Evolutionary conservation across 148 eudicot species (phyloP), one percentile per base, ranked within the genome.

Genomic region (Amaranthus cruentus): DNA sequence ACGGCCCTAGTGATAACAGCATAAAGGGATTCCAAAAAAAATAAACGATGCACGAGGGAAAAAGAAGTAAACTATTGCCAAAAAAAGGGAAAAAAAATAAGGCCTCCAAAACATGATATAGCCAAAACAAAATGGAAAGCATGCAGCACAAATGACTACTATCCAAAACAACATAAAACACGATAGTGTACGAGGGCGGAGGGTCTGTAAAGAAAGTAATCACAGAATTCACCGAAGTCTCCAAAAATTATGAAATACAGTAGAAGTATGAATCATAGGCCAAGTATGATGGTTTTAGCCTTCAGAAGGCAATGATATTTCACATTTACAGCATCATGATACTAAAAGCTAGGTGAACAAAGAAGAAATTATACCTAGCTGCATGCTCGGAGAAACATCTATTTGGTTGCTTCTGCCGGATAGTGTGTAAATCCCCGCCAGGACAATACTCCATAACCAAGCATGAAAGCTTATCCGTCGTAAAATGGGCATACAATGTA

Each of bases 391-490:
- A 81, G 75, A 93, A 93, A 77, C 87, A 72, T 66, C 86, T 81
- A 59, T 62, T 77, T 4, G 86, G 85, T 76, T 93, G 98, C 77
- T 84, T 90, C 68, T 93, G 96, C 56, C 96, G 85, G 68, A 90
- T 88, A 78, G 83, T 87, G 79, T 90, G 96, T 52, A 93, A 85
- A 83, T 93, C 96, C 69, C 98, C 96, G 69, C 94, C 90, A 48
- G 96, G 89, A 77, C 98, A 93, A 82, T 86, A 89, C 67, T 93
- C 96, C 86, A 88, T 93, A 66, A 87, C 93, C 85, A 93, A 84
- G 84, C 93, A 88, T 4, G 90, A 77, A 69, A 84, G 81, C 74
- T 83, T 88, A 72, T 88, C 86, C 18, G 96, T 75, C 13, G 83
- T 79, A 71, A 93, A 93, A 80, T 88, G 88, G 55, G 96, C 87